Percentiles rank a stretch among this genome's conserved stretches.
phyloP scores from a whole-genome alignment of 1,284 basidiomycete species.

The Fistulinella staudtii region DNA sequence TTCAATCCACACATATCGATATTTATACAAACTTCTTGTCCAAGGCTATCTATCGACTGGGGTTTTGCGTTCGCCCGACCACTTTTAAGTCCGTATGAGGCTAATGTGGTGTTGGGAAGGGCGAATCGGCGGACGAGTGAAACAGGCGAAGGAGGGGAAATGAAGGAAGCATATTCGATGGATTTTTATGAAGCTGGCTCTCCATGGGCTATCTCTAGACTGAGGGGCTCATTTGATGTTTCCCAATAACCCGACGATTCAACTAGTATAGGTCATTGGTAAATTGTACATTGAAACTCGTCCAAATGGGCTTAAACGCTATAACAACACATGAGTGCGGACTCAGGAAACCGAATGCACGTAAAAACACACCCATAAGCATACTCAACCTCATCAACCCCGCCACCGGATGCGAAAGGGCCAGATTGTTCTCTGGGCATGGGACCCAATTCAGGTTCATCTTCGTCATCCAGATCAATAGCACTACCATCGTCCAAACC shows the following conservation, averaged over 20 bases:
- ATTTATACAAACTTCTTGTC: constrained; percentile 96
- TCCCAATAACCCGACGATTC: background rate
- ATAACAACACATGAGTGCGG: constrained; percentile 12
- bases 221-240: constrained; percentile 32
- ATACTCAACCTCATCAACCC: constrained; percentile 85
- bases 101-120: constrained; percentile 80
- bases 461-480: constrained; percentile 58
- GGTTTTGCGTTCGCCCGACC: constrained; percentile 92
- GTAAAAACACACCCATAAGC: constrained; percentile 65
- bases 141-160: constrained; percentile 28
- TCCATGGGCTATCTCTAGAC: constrained; percentile 65
- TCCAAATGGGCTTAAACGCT: constrained; percentile 23
- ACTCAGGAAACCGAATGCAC: background rate
- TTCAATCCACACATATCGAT: constrained; percentile 80
- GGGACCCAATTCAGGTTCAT: constrained; percentile 64
- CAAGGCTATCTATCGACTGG: constrained; percentile 97
- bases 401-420: constrained; percentile 71
- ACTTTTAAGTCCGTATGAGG: constrained; percentile 92
- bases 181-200: constrained; percentile 88
- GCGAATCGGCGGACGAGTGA: constrained; percentile 61
- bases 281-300: background rate
- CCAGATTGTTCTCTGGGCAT: constrained; percentile 69
- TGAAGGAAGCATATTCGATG: constrained; percentile 77
- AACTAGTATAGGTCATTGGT: background rate
- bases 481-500: constrained; percentile 71